phyloP scores from a whole-genome alignment of 2,329 filamentous ascomycete genomes.

The Colletotrichum zoysiae region DNA sequence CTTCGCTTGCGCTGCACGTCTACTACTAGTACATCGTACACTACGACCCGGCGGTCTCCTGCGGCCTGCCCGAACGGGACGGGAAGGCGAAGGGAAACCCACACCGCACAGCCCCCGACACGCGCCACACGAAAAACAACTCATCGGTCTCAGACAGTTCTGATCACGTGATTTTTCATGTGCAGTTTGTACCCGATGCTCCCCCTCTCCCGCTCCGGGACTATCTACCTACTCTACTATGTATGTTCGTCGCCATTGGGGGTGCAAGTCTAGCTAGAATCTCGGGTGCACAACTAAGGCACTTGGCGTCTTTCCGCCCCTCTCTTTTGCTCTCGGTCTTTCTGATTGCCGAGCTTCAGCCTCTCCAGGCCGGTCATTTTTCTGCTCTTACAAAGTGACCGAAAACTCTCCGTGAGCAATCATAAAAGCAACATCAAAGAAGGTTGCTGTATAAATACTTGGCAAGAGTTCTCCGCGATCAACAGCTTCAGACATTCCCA shows the following conservation, averaged over 20 bases:
- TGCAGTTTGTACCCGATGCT: neutral
- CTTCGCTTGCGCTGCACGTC: neutral
- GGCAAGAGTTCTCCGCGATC: neutral
- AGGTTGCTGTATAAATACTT: neutral
- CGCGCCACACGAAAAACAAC: neutral
- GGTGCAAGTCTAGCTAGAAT: conserved; percentile 2
- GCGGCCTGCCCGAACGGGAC: conserved; percentile 6
- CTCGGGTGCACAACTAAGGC: neutral
- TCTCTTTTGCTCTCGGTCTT: no score
- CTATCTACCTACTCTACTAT: no score
- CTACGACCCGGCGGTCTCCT: neutral
- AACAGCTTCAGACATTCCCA: neutral
- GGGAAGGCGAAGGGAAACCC: neutral
- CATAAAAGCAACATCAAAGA: conserved; percentile 23
- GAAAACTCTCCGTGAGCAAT: conserved; percentile 32
- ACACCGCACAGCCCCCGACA: neutral
- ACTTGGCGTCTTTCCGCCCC: neutral
- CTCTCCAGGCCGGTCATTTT: conserved; percentile 12
- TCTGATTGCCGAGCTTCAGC: conserved; percentile 5
- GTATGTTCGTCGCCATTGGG: neutral
- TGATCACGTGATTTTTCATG: conserved; percentile 27
- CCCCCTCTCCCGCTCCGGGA: conserved; percentile 3
- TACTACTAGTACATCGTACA: no score
- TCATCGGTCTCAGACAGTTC: conserved; percentile 12
- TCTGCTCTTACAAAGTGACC: conserved; percentile 26